These are phyloP conservation scores for Carex pumila DNA, from an alignment of 176 grass and related monocot species.

Conservation along the genomic window DNA sequence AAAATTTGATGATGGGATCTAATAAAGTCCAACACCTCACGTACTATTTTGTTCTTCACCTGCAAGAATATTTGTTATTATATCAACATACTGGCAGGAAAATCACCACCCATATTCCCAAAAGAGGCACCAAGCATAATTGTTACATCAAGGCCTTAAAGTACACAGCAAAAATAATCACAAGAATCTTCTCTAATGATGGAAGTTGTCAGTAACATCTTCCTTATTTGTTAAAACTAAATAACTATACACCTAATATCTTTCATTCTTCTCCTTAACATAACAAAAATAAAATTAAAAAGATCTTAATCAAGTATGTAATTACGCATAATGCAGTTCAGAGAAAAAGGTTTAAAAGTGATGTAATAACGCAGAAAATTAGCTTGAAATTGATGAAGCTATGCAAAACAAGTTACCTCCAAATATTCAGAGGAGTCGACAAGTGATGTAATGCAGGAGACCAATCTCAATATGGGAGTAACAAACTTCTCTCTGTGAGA, in stretches of 20 bases:
- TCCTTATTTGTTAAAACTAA: not conserved
- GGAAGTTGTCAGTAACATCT: not conserved
- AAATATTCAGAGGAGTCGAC: constrained; percentile 77
- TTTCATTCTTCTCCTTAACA: not conserved
- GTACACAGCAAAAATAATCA: not conserved
- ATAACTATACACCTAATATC: not conserved
- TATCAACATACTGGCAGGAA: constrained; percentile 5
- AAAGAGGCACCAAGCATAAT: constrained; percentile 10
- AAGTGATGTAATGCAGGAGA: constrained; percentile 72
- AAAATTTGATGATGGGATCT: constrained; percentile 66
- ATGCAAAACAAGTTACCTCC: constrained; percentile 39
- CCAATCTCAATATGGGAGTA: constrained; percentile 74
- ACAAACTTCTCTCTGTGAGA: constrained; percentile 59
- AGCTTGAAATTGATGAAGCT: constrained; percentile 27
- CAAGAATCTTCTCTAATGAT: not conserved
- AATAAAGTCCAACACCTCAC: constrained; percentile 77
- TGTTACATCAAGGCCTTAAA: not conserved
- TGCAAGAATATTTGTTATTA: constrained; percentile 28
- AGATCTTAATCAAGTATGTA: not conserved
- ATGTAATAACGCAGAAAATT: not conserved
- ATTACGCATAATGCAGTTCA: constrained; percentile 1
- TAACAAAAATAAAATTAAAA: not conserved
- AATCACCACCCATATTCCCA: not conserved
- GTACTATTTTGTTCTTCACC: constrained; percentile 96
- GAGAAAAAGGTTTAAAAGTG: not conserved